A percentile compares a stretch with the other conserved stretches of the same genome.
Evolutionary conservation across 495 filamentous ascomycete species (phyloP).

Genomic region (Daldinia caldariorum): DNA sequence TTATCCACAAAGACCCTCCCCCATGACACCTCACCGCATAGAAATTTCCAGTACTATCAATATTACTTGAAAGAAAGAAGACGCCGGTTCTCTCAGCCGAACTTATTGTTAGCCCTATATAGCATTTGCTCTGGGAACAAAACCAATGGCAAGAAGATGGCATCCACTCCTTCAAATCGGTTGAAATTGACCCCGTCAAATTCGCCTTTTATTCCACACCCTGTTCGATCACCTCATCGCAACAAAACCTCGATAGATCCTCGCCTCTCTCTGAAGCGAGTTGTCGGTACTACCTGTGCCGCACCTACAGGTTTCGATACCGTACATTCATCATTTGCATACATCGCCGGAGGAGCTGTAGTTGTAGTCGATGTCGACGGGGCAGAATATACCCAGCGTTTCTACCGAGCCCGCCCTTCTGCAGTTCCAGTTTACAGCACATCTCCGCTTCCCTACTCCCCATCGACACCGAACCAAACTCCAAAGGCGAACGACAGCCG

Average conservation of each 20-base stretch:
- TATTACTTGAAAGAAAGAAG: constrained; percentile 38
- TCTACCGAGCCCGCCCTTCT: constrained; percentile 88
- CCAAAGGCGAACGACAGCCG: constrained; percentile 71
- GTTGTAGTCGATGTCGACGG: constrained; percentile 86
- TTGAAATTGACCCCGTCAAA: constrained; percentile 84
- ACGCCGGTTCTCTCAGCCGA: constrained; percentile 12
- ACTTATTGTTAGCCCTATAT: constrained; percentile 12
- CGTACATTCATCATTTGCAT: constrained; percentile 80
- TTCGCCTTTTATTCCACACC: constrained; percentile 72
- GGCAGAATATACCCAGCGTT: constrained; percentile 79
- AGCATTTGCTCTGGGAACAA: constrained; percentile 20
- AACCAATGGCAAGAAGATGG: constrained; percentile 66
- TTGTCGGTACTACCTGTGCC: constrained; percentile 87
- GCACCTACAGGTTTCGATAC: constrained; percentile 89
- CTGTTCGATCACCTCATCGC: constrained; percentile 71
- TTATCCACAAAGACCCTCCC: constrained; percentile 32
- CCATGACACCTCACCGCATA: constrained; percentile 43
- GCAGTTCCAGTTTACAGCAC: constrained; percentile 69
- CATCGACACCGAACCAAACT: constrained; percentile 67
- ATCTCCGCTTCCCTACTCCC: constrained; percentile 50
- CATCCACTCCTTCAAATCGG: constrained; percentile 67
- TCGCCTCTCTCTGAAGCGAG: constrained; percentile 76
- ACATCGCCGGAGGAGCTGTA: constrained; percentile 92
- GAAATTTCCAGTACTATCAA: constrained; percentile 41
- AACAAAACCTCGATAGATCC: constrained; percentile 54